Evolutionary conservation across 306 rosid genomes (phyloP), one percentile per base, ranked within the genome.

Genomic region (Nissolia schottii): DNA sequence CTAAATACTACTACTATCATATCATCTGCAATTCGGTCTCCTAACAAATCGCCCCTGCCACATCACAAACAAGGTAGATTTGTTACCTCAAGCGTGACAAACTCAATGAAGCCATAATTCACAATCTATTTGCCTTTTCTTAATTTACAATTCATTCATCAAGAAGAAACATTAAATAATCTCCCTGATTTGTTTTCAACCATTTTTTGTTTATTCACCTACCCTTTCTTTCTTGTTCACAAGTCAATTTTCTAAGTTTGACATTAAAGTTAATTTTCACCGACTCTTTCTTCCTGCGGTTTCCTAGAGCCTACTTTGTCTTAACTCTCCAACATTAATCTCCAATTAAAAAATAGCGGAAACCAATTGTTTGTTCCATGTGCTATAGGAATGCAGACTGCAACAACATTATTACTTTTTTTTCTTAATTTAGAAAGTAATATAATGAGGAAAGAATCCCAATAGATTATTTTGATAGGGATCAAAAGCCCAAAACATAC

Each of bases 31-130:
- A 79, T 84, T 85, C 40, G 87, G 83, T 81, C 96, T 90, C 82
- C 85, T 85, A 67, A 92, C 96, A 84, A 92, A 92, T 53, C 92
- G 84, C 7, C 98, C 96, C 98, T 92, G 95, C 78, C 79, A 85
- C 38, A 24, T 35, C 62, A 77, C 78, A 63, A 76, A 79, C 73
- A 74, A 76, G 18, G 19, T 59, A 31, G 18, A 60, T 28, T 0
- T 61, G 67, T 65, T 64, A 71, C 70, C 70, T 37, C 76, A 40
- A 60, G 18, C 32, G 55, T 38, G 68, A 23, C 46, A 64, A 72
- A 34, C 70, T 71, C 24, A 46, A 63, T 4, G 31, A 70, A 61
- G 15, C 61, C 57, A 53, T 37, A 71, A 43, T 43, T 68, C 62
- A 46, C 16, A 62, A 11, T 70, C 32, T n/a, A 49, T 71, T 71